Evolutionary conservation across 495 filamentous ascomycete genomes (phyloP).

Genomic region (Neurospora hispaniola): DNA sequence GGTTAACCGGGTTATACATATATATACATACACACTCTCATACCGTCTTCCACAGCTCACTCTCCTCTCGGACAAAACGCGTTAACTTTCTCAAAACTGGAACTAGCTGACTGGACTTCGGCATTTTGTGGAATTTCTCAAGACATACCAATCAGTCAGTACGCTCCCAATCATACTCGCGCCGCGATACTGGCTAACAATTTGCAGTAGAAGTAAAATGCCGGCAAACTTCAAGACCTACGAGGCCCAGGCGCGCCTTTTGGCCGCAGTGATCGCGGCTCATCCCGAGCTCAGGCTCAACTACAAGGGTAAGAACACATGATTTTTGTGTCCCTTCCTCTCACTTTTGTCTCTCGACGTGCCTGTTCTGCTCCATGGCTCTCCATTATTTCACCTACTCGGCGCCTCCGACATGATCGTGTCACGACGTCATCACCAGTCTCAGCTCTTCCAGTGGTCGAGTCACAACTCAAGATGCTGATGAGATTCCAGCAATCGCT

Average conservation of each 20-base stretch:
- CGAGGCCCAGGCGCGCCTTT: constrained; percentile 37
- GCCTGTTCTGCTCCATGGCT: constrained; percentile 1
- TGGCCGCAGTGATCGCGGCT: constrained; percentile 41
- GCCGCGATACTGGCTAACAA: neutral
- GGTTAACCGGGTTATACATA: neutral
- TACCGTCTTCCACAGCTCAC: neutral
- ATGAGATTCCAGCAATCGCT: constrained; percentile 20
- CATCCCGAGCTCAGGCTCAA: constrained; percentile 33
- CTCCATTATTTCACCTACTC: neutral
- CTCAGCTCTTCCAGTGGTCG: neutral
- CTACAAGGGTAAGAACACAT: constrained; percentile 35
- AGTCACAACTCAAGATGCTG: constrained; percentile 5
- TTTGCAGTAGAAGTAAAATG: constrained; percentile 14
- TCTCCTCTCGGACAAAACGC: neutral
- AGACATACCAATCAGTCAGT: neutral
- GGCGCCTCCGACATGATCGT: neutral
- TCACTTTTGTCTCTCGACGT: neutral
- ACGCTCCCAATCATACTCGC: neutral
- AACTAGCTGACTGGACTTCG: neutral
- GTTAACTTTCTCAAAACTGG: neutral
- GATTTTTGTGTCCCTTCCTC: neutral
- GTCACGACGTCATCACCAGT: neutral
- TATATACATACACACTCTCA: neutral
- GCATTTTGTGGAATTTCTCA: neutral
- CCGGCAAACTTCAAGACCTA: constrained; percentile 36